Conservation (phyloP, 352 stramenopile genomes). For the Phytophthora hibernalis region DNA sequence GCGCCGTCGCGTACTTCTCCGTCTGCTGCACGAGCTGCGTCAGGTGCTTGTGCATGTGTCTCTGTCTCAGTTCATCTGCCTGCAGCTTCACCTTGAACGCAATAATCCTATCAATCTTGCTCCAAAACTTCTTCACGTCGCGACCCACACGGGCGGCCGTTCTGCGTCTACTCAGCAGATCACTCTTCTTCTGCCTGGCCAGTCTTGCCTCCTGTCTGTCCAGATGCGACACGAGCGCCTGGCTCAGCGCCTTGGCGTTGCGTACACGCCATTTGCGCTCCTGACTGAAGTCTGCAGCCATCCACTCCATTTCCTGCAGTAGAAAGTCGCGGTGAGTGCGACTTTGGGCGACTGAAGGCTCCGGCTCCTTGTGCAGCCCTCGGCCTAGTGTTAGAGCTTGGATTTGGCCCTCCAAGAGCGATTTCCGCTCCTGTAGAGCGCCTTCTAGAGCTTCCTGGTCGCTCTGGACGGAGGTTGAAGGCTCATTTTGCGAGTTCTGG, state of each 20-base stretch:
- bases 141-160: conserved; percentile 83
- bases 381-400: conserved; percentile 60
- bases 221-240: conserved; percentile 54
- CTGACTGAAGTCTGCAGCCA: conserved; percentile 93
- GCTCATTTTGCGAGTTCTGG: conserved; percentile 29
- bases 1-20: conserved; percentile 93
- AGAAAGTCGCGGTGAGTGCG: conserved; percentile 77
- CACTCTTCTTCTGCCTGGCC: conserved; percentile 44
- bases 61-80: conserved; percentile 82
- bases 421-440: conserved; percentile 54
- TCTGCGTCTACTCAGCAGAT: conserved; percentile 50
- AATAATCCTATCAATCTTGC: conserved; percentile 98
- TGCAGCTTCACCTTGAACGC: conserved; percentile 97
- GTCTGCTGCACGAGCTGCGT: conserved; percentile 96
- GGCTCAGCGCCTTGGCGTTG: conserved; percentile 74
- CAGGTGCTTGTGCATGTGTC: conserved; percentile 97
- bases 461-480: conserved; percentile 7
- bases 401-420: conserved; percentile 47
- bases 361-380: conserved; percentile 32
- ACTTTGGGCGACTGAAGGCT: conserved; percentile 10
- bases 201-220: conserved; percentile 25
- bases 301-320: conserved; percentile 92
- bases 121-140: conserved; percentile 95
- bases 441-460: conserved; percentile 35
- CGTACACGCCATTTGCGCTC: conserved; percentile 90